phyloP scores from a whole-genome alignment of 768 basidiomycete species.

The Psilocybe cubensis region DNA sequence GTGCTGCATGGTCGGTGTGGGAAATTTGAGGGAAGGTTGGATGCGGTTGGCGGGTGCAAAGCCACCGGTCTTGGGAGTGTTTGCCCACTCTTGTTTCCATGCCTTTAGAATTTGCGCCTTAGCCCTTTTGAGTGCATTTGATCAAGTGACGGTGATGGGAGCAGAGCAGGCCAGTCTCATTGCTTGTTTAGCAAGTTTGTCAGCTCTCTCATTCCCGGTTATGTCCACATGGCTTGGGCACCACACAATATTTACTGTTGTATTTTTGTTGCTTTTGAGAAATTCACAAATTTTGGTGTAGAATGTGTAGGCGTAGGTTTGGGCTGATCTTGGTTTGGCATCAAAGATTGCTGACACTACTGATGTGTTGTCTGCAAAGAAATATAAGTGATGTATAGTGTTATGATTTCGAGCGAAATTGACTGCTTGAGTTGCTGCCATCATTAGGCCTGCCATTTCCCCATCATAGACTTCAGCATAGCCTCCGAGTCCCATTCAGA shows the following conservation, averaged over 20 bases:
- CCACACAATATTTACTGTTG: conserved; percentile 19
- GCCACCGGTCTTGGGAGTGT: conserved; percentile 3
- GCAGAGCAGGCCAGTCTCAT: background rate
- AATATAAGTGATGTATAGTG: conserved; percentile 19
- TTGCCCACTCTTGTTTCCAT: conserved; percentile 23
- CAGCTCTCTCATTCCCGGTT: conserved; percentile 26
- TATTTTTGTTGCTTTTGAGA: conserved; percentile 11
- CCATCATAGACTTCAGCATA: conserved; percentile 30
- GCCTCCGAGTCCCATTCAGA: conserved; percentile 23
- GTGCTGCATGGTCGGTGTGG: conserved; percentile 1
- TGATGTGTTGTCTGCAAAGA: conserved; percentile 29
- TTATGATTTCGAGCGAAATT: conserved; percentile 3
- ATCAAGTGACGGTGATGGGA: conserved; percentile 9
- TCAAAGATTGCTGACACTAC: conserved; percentile 20
- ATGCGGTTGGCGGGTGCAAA: conserved; percentile 20
- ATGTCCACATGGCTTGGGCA: conserved; percentile 8
- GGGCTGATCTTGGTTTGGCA: conserved; percentile 4
- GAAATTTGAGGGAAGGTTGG: background rate
- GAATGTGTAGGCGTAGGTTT: conserved; percentile 16
- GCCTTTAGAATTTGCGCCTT: conserved; percentile 3
- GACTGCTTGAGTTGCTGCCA: conserved; percentile 15
- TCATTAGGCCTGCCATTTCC: conserved; percentile 25
- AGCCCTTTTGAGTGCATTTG: conserved; percentile 16
- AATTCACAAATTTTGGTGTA: conserved; percentile 11
- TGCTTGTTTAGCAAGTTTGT: conserved; percentile 27